These are phyloP conservation scores for Hysterium pulicare DNA, from an alignment of 2,329 filamentous ascomycete genomes.

Conservation along the genomic window DNA sequence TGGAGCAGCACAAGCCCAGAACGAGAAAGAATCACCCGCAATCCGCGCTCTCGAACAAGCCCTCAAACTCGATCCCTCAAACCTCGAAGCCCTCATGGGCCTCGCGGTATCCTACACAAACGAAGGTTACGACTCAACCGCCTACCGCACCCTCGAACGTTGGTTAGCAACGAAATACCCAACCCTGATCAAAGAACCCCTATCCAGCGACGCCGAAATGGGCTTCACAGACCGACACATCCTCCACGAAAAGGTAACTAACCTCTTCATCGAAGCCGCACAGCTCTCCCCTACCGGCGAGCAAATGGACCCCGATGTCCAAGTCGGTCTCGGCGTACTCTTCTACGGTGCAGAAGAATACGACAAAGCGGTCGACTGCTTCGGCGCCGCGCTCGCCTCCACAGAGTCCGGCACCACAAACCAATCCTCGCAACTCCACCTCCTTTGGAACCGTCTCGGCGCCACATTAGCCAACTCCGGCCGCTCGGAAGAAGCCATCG, in stretches of 20 bases:
- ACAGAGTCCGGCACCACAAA: conserved; percentile 82
- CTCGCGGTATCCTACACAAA: conserved; percentile 97
- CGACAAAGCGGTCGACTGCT: conserved; percentile 98
- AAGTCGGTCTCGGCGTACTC: conserved; percentile 91
- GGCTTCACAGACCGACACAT: conserved; percentile 91
- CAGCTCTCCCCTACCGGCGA: conserved; percentile 88
- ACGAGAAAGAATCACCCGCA: conserved; percentile 95
- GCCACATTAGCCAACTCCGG: conserved; percentile 95
- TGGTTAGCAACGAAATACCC: conserved; percentile 98
- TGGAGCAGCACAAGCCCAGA: conserved; percentile 90
- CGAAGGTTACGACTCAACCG: conserved; percentile 95
- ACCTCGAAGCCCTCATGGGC: conserved; percentile 88
- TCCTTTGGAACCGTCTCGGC: conserved; percentile 95
- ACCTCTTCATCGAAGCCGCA: conserved; percentile 86
- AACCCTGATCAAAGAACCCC: conserved; percentile 66
- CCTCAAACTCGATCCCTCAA: conserved; percentile 80
- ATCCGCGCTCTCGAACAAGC: conserved; percentile 92
- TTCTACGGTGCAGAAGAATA: conserved; percentile 99
- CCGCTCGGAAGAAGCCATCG: conserved; percentile 90
- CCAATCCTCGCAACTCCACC: conserved; percentile 79
- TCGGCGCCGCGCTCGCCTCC: conserved; percentile 82
- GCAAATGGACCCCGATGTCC: conserved; percentile 97
- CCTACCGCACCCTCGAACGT: conserved; percentile 91
- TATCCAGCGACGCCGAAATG: conserved; percentile 75
- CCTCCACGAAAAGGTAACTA: conserved; percentile 85